Base-by-base conservation (phyloP, 306 rosid species). In the Trifolium pratense region DNA sequence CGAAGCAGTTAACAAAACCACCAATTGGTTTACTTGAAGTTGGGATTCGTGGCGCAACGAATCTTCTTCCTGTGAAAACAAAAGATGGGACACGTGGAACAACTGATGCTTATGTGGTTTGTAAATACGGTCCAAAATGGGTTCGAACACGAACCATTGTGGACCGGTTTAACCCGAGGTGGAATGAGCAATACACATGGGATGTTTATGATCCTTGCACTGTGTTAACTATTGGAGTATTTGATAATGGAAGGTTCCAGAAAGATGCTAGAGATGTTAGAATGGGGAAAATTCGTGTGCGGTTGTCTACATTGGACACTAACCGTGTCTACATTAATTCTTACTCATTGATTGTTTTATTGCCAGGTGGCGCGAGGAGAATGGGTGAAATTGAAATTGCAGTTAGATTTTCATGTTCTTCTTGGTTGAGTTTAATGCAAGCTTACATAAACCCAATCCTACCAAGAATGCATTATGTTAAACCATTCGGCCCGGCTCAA, bases 111-210 rank as follows among this genome's bases (percentile, higher is more conserved):
- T 94, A 88, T 53, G 96, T 83, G 83, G 95, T 94, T 0, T 94
- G 89, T 40, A 94, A 91, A 71, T 91, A 91, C 8, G 97, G 97
- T 0, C 89, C 91, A 4, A 93, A 93, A 43, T 94, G 98, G 97
- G 84, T 91, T 46, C 91, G 96, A 13, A 94, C 97, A 10, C 76
- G 91, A 0, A 88, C 98, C 13, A 88, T 89, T n/a, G 73, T 85
- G 1, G 96, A 91, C 29, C 88, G 96, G 31, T 94, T 94, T 53
- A 84, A 89, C 51, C 97, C 97, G 18, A 71, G 90, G 1, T 91
- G 97, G 98, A 94, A 94, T 56, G 96, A 91, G 75, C 98, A 94
- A 31, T 91, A 94, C 81, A 84, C 92, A 0, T 94, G 98, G 96
- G 92, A 91, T 9, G 95, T 94, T 0, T 88, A 85, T 32, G 97